A percentile compares a stretch with the other conserved stretches of the same genome.
phyloP scores from a whole-genome alignment of 169 alveolate species.

The Plasmodium fragile region DNA sequence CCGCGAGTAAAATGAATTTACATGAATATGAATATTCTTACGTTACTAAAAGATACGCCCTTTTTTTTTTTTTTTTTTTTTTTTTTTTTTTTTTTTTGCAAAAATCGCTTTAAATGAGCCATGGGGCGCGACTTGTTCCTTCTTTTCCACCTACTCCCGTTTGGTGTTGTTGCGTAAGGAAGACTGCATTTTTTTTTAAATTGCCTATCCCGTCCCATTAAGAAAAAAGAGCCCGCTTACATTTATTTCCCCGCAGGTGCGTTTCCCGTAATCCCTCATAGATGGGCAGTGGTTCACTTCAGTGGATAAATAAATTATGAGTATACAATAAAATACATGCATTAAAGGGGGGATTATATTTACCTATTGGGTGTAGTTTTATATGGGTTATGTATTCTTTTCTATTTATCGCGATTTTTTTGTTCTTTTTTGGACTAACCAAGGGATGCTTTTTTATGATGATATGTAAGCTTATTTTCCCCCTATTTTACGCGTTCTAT shows the following conservation, averaged over 20 bases:
- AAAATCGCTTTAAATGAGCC: neutral
- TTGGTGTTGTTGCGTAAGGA: neutral
- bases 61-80: neutral
- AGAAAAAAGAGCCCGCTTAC: neutral
- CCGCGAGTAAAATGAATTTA: neutral
- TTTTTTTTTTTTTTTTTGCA: neutral
- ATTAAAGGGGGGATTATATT: neutral
- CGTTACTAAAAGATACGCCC: neutral
- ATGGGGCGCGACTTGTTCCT: neutral
- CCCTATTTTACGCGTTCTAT: neutral
- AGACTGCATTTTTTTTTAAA: neutral
- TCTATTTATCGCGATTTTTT: neutral
- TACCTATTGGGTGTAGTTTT: neutral
- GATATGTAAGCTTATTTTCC: neutral
- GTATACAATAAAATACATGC: neutral
- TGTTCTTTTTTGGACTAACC: neutral
- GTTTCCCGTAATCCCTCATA: neutral
- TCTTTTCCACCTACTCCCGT: neutral
- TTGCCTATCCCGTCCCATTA: neutral
- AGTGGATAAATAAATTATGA: neutral
- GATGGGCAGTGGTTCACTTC: neutral
- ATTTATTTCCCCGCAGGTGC: neutral
- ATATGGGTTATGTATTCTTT: neutral
- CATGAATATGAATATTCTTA: neutral
- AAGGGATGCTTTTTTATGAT: neutral